A percentile compares a stretch with the other conserved stretches of the same genome.
Evolutionary conservation across 2,329 filamentous ascomycete species (phyloP).

Genomic region (Dissoconium aciculare): DNA sequence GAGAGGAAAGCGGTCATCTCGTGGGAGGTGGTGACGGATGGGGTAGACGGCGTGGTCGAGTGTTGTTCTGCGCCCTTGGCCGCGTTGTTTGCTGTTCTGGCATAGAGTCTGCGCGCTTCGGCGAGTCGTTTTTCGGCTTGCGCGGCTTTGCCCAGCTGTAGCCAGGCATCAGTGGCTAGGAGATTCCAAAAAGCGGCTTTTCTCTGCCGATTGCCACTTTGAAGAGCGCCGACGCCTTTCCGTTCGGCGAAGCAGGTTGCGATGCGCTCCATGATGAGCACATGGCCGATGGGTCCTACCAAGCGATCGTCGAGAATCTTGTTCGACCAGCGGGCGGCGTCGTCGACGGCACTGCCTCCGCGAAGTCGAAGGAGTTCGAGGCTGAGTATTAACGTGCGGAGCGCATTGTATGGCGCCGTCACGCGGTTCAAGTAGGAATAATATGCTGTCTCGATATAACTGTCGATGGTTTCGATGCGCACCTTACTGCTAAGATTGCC

Average conservation of each 20-base stretch:
- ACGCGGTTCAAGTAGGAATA: conserved; percentile 89
- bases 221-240: conserved; percentile 45
- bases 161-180: conserved; percentile 71
- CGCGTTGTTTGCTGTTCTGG: conserved; percentile 14
- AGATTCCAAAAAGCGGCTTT: conserved; percentile 87
- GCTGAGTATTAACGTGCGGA: conserved; percentile 60
- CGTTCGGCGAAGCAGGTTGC: conserved; percentile 71
- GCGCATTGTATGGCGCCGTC: conserved; percentile 60
- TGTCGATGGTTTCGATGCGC: conserved; percentile 65
- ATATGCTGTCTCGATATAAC: conserved; percentile 75
- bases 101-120: conserved; percentile 45
- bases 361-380: conserved; percentile 72
- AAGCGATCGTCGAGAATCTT: conserved; percentile 66
- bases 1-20: conserved; percentile 49
- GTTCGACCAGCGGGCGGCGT: conserved; percentile 72
- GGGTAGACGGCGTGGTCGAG: no score
- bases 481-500: conserved; percentile 50
- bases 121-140: conserved; percentile 67
- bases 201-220: conserved; percentile 56
- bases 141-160: conserved; percentile 57
- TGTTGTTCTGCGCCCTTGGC: conserved; percentile 2
- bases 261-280: conserved; percentile 71
- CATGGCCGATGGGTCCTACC: conserved; percentile 59
- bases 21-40: conserved; percentile 26
- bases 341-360: conserved; percentile 66